phyloP scores from a whole-genome alignment of 129 eudicot species.

The Arctium lappa region DNA sequence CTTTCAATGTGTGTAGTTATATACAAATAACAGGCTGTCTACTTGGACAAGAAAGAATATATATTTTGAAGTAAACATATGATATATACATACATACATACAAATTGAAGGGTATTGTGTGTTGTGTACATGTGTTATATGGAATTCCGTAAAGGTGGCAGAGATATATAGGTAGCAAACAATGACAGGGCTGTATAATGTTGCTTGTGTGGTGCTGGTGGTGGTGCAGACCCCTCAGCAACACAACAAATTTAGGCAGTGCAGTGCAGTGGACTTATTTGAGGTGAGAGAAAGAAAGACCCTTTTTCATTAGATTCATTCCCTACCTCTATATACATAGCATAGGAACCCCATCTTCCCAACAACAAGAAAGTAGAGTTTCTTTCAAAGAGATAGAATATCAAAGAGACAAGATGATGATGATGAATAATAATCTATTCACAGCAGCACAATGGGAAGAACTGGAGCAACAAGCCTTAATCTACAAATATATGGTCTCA shows the following conservation, averaged over 20 bases:
- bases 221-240: constrained; percentile 28
- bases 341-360: constrained; percentile 25
- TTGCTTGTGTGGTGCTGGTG: constrained; percentile 20
- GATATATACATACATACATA: background rate
- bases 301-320: constrained; percentile 13
- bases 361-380: constrained; percentile 7
- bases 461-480: constrained; percentile 54
- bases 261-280: constrained; percentile 28
- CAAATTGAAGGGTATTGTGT: background rate
- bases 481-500: constrained; percentile 55
- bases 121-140: constrained; percentile 21
- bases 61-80: background rate
- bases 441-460: constrained; percentile 54
- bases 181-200: constrained; percentile 26
- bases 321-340: constrained; percentile 30
- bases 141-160: constrained; percentile 44
- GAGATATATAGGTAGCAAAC: constrained; percentile 22
- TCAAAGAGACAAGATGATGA: constrained; percentile 7
- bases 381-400: constrained; percentile 5
- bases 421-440: constrained; percentile 38
- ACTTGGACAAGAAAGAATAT: background rate
- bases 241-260: constrained; percentile 38
- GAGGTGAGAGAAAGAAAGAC: background rate
- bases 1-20: background rate
- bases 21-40: background rate